Conservation (phyloP, 345 rosid species). For the Eucalyptus fibrosa region DNA sequence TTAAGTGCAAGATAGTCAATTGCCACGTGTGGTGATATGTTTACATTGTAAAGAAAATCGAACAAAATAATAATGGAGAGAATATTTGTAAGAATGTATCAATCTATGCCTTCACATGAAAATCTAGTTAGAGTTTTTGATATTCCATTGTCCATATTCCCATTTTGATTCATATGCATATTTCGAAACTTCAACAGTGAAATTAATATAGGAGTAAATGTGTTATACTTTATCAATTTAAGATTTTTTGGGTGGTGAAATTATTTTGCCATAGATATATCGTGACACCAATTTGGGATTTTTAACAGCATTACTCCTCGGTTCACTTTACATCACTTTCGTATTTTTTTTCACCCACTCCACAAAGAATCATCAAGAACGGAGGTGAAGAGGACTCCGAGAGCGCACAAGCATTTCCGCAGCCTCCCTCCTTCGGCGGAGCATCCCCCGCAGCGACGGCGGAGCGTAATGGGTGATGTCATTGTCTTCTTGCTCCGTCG, state of each 20-base stretch:
- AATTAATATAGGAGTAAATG: neutral
- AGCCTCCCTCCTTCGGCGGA: neutral
- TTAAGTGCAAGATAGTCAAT: neutral
- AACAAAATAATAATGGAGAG: neutral
- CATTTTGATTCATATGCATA: neutral
- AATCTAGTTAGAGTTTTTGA: neutral
- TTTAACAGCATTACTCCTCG: neutral
- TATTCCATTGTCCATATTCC: neutral
- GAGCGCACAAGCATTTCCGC: neutral
- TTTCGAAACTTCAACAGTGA: neutral
- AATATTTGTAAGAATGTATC: neutral
- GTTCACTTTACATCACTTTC: neutral
- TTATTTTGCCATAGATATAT: neutral
- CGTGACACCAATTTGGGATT: neutral
- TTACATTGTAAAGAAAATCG: neutral
- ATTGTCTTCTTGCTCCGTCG: neutral
- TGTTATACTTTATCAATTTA: neutral
- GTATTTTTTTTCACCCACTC: neutral
- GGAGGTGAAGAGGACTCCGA: neutral
- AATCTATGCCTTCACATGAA: neutral
- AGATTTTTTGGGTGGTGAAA: neutral
- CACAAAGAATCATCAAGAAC: neutral
- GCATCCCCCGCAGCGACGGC: neutral
- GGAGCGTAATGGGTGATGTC: neutral
- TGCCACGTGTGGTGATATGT: rapidly evolving